Evolutionary conservation across 495 filamentous ascomycete species (phyloP).

Genomic region (Talaromyces adpressus): DNA sequence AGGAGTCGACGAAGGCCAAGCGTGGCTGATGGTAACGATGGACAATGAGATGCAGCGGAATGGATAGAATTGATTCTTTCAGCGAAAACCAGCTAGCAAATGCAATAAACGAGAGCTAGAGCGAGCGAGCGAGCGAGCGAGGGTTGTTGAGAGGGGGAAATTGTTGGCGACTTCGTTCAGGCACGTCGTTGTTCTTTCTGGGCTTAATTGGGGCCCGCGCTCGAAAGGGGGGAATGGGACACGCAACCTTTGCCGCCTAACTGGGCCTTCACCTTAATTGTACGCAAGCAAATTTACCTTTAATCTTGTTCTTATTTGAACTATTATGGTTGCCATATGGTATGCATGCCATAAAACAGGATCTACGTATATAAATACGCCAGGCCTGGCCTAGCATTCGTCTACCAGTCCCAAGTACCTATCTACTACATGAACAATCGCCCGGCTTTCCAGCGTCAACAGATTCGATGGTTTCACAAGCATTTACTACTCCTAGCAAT

Average conservation of each 20-base stretch:
- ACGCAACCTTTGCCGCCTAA: conserved; percentile 3
- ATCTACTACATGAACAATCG: neutral
- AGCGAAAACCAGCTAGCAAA: neutral
- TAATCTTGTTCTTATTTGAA: neutral
- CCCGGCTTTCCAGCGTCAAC: neutral
- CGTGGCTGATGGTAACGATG: neutral
- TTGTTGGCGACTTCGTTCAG: neutral
- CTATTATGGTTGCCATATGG: neutral
- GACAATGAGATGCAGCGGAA: neutral
- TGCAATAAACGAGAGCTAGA: neutral
- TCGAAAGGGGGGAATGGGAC: conserved; percentile 2
- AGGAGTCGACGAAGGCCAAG: neutral
- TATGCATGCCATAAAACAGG: neutral
- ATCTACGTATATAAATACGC: neutral
- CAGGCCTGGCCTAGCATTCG: neutral
- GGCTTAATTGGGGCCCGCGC: neutral
- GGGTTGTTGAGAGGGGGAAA: neutral
- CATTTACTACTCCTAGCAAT: neutral
- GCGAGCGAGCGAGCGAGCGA: neutral
- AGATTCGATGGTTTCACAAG: neutral
- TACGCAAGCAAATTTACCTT: neutral
- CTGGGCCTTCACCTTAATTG: neutral
- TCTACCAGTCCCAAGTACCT: neutral
- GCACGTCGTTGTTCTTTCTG: neutral
- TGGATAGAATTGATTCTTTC: neutral